A percentile compares a stretch with the other conserved stretches of the same genome.
phyloP scores from a whole-genome alignment of 305 asterid genomes.

The Coffea humblotiana region DNA sequence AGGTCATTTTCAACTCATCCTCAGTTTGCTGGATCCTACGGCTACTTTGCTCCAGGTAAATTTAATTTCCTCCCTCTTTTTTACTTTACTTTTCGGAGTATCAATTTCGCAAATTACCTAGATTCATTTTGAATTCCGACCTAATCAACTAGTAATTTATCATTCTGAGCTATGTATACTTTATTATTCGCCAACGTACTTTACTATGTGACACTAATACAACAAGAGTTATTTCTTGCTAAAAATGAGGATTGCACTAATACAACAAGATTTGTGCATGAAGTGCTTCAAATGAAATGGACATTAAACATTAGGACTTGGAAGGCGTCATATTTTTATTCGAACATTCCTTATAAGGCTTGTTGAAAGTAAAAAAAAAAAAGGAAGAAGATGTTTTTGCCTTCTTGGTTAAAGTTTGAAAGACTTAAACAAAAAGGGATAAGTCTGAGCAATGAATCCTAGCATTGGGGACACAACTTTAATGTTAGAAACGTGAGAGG shows the following conservation, averaged over 20 bases:
- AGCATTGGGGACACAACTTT: slow-evolving; percentile 9
- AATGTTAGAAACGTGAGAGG: slow-evolving; percentile 13
- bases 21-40: slow-evolving; percentile 93
- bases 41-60: slow-evolving; percentile 93
- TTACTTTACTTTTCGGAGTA: background rate
- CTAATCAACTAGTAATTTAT: too few species aligned
- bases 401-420: background rate
- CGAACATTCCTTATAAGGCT: background rate
- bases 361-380: background rate
- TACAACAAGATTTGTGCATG: too few species aligned
- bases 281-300: too few species aligned
- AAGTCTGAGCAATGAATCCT: background rate
- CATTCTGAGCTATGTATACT: too few species aligned
- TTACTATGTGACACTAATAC: too few species aligned
- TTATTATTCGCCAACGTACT: too few species aligned
- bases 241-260: too few species aligned
- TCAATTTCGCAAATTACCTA: background rate
- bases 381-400: too few species aligned
- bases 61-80: background rate
- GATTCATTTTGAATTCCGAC: background rate
- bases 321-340: background rate
- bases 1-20: slow-evolving; percentile 51
- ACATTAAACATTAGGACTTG: background rate
- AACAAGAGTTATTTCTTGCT: too few species aligned
- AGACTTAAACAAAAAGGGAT: background rate